These are phyloP conservation scores for Tolypocladium inflatum DNA, from an alignment of 2,329 filamentous ascomycete species.

Conservation along the genomic window DNA sequence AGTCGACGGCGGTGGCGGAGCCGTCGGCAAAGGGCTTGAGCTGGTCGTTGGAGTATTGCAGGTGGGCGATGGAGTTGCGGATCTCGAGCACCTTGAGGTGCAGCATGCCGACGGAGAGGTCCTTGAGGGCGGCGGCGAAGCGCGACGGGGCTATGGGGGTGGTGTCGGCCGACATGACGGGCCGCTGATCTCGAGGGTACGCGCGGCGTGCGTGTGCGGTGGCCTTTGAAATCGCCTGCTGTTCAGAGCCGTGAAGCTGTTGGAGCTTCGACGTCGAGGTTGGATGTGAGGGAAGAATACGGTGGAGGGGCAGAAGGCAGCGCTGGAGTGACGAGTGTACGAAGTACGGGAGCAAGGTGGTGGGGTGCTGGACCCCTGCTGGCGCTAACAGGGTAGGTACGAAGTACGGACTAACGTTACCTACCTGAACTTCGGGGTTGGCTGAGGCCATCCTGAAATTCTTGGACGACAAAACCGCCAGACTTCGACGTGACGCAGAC, in stretches of 20 bases:
- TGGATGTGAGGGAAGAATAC: not conserved
- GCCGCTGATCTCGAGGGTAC: not conserved
- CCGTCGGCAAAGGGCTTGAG: conserved; percentile 58
- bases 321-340: not conserved
- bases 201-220: not conserved
- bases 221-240: not conserved
- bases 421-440: not conserved
- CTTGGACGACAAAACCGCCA: not conserved
- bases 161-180: conserved; percentile 51
- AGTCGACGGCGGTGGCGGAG: conserved; percentile 19
- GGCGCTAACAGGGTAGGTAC: not conserved
- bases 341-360: not conserved
- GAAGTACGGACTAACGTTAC: not conserved
- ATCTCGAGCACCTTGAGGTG: conserved; percentile 69
- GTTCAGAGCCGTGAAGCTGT: not conserved
- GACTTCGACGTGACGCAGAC: not conserved
- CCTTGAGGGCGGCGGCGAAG: conserved; percentile 58
- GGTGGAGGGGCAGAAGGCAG: not conserved
- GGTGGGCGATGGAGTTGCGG: conserved; percentile 63
- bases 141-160: conserved; percentile 50
- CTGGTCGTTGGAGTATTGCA: conserved; percentile 65
- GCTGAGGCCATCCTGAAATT: not conserved
- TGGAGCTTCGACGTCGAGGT: not conserved
- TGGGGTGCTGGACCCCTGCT: not conserved
- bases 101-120: conserved; percentile 56